Base-by-base conservation (phyloP, 139 green algal species). In the Diplosphaera chodatii region DNA sequence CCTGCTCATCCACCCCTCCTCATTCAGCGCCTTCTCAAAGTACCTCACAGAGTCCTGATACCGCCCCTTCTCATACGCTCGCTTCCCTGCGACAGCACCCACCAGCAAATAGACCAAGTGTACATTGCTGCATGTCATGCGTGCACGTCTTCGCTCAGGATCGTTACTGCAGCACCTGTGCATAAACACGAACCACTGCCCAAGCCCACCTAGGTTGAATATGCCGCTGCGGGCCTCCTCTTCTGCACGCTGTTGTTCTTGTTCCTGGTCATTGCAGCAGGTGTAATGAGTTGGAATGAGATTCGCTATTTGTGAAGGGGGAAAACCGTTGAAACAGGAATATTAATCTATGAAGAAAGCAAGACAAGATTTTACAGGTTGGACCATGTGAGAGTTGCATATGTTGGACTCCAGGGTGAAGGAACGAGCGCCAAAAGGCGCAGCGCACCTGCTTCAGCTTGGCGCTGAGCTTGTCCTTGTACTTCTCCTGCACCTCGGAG, bases 391-490 rank as follows among this genome's bases (percentile, higher is more conserved):
- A n/a, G n/a, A n/a, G n/a, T n/a, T n/a, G n/a, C n/a, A n/a, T n/a
- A n/a, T n/a, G n/a, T n/a, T n/a, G n/a, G n/a, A n/a, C n/a, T n/a
- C n/a, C n/a, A n/a, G n/a, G n/a, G n/a, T n/a, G n/a, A n/a, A n/a
- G n/a, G n/a, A n/a, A n/a, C n/a, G n/a, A n/a, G n/a, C n/a, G n/a
- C n/a, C n/a, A n/a, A 48, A 48, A 21, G 37, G 10, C 37, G 13
- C 37, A 48, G 18, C 48, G 16, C 40, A 89, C 82, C 82, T 87
- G 40, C 74, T 73, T 64, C 29, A 96, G 80, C 70, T 91, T 90
- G 15, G 78, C 40, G 75, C 91, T 92, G 66, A 96, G 75, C 64
- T 87, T 92, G 28, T 90, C 87, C 48, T 82, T 86, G 78, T 96
- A 96, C 32, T 79, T 41, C 32, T 79, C 55, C 71, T 94, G 86